These are phyloP conservation scores for Penicillium brevicompactum DNA, from an alignment of 2,329 filamentous ascomycete species.

Conservation along the genomic window DNA sequence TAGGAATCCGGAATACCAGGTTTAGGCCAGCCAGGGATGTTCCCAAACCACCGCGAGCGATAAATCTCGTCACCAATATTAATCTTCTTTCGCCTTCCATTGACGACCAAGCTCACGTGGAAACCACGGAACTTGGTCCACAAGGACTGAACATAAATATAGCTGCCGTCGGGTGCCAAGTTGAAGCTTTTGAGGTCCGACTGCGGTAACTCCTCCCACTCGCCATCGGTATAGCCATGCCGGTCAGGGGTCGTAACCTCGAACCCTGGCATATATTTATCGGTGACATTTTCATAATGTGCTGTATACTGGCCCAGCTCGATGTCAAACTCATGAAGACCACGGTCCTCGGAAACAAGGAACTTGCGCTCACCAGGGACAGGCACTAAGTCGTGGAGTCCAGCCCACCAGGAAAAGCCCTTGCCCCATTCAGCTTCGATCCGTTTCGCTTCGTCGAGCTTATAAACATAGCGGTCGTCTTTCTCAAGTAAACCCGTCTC, in stretches of 20 bases:
- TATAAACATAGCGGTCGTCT: constrained; percentile 17
- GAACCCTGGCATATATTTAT: constrained; percentile 23
- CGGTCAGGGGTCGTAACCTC: constrained; percentile 23
- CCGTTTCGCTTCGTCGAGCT: constrained; percentile 6
- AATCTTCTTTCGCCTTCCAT: neutral
- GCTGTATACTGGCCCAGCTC: constrained; percentile 14
- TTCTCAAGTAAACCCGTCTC: constrained; percentile 16
- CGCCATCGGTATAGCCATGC: constrained; percentile 17
- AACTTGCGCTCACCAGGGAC: constrained; percentile 25
- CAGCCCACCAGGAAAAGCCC: constrained; percentile 25
- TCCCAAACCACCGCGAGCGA: constrained; percentile 3
- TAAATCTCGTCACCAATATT: constrained; percentile 3
- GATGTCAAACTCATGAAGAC: constrained; percentile 22
- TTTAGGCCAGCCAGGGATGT: constrained; percentile 1
- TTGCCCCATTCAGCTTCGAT: constrained; percentile 24
- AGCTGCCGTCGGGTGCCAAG: constrained; percentile 19
- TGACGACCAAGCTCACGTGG: neutral
- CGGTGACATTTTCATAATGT: constrained; percentile 15
- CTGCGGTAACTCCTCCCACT: constrained; percentile 20
- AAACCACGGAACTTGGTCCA: constrained; percentile 6
- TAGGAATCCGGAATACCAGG: neutral
- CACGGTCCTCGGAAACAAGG: constrained; percentile 22
- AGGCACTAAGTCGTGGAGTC: constrained; percentile 25
- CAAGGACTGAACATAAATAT: constrained; percentile 2
- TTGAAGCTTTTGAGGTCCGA: constrained; percentile 27